Base-by-base conservation (phyloP, 2,329 filamentous ascomycete species). In the Curvularia verruculosa region DNA sequence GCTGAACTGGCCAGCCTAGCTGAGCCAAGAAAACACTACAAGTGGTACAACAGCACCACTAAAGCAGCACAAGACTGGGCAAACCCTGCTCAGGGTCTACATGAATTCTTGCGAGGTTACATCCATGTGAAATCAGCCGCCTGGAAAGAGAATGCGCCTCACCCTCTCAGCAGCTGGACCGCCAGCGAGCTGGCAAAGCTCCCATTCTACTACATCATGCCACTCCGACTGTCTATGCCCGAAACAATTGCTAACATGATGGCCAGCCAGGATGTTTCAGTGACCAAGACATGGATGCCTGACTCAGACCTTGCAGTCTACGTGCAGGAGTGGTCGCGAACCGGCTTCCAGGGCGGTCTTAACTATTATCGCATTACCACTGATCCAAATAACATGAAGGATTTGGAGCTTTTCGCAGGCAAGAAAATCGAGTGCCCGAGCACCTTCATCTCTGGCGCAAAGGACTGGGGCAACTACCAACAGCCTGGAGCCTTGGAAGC, bases 191-290 rank as follows among this genome's bases (percentile, higher is more conserved):
- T 90, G 1, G 80, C 80, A 1, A 79, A 83, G 56, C 82, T 90
- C 79, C 88, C 88, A 0, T 79, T 84, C 50, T 90, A 90, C 77
- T 90, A 90, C 75, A 81, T 89, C 64, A 88, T 90, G 86, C 83
- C 81, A 1, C 71, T 82, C 2, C 67, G 82, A 45, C 75, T 79
- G 8, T 82, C 81, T 1, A 89, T 90, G 84, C 85, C 86, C 0
- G 78, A 84, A 45, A 79, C 81, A 0, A 82, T 91, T 1, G 78
- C 79, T 1, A 61, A 75, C 9, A 80, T 83, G 64, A 88, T 89
- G 86, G 61, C 68, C 1, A 70, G 68, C 18, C 83, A 88, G 65
- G 79, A 86, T 50, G 67, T 72, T 0, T 68, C 62, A 28, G 80
- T 79, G 9, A 79, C 77, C 2, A 76, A 79, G 57, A 60, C 63